These are phyloP conservation scores for Fusarium virguliforme DNA, from an alignment of 2,329 filamentous ascomycete species.

Conservation along the genomic window DNA sequence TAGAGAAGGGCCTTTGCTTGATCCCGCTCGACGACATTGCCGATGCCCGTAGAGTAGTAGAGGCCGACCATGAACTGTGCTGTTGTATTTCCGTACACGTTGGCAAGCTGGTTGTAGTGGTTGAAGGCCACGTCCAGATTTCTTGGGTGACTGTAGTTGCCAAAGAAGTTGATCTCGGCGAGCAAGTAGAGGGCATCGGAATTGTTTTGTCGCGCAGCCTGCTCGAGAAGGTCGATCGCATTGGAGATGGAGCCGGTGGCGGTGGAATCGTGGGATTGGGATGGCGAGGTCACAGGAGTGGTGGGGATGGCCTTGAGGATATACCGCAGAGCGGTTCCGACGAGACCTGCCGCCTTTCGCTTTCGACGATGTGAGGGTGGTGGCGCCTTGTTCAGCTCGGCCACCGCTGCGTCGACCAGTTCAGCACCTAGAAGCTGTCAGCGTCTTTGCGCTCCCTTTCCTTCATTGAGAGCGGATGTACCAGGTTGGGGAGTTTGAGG, in stretches of 20 bases:
- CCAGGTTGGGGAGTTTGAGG: constrained; percentile 57
- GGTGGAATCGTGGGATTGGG: constrained; percentile 55
- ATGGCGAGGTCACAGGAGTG: constrained; percentile 64
- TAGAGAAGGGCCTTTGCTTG: constrained; percentile 94
- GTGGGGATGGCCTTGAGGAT: constrained; percentile 67
- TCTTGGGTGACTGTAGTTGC: constrained; percentile 90
- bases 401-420: constrained; percentile 67
- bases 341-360: constrained; percentile 63
- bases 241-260: constrained; percentile 64
- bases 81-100: constrained; percentile 86
- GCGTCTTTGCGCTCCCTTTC: constrained; percentile 18
- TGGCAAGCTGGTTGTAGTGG: constrained; percentile 85
- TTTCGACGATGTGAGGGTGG: constrained; percentile 62
- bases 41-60: constrained; percentile 95
- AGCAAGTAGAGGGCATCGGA: constrained; percentile 91
- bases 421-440: constrained; percentile 63
- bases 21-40: constrained; percentile 83
- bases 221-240: constrained; percentile 68
- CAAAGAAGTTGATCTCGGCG: constrained; percentile 96
- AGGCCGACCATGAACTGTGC: constrained; percentile 97
- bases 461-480: constrained; percentile 46
- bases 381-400: constrained; percentile 67
- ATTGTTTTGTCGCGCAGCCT: constrained; percentile 71
- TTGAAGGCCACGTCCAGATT: constrained; percentile 85
- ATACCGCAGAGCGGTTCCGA: constrained; percentile 62